Conservation (phyloP, 371 early-diverging fungal genomes). For the Blastocladiella emersonii region DNA sequence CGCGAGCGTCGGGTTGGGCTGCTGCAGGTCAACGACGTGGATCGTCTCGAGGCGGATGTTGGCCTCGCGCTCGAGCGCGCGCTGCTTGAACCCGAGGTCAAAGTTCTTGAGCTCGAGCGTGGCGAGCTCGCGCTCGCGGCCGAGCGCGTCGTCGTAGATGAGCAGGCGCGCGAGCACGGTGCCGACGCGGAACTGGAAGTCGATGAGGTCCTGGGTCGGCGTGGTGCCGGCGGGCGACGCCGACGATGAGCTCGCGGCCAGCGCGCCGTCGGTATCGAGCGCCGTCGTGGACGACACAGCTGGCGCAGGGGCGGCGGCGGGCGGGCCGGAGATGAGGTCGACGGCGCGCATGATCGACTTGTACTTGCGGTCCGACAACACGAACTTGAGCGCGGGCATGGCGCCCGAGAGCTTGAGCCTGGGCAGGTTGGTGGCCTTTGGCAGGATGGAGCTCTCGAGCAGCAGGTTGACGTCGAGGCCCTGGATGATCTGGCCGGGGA, state of each 20-base stretch:
- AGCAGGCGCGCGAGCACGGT: slow-evolving; percentile 35
- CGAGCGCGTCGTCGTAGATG: slow-evolving; percentile 6
- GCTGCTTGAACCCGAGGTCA: slow-evolving; percentile 45
- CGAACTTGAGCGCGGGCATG: slow-evolving; percentile 72
- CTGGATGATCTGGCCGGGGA: slow-evolving; percentile 63
- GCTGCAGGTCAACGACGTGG: slow-evolving; percentile 59
- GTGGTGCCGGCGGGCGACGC: slow-evolving; percentile 9
- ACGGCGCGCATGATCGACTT: slow-evolving; percentile 71
- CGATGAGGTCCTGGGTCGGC: slow-evolving; percentile 31
- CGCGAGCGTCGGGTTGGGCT: slow-evolving; percentile 1
- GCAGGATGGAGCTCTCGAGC: slow-evolving; percentile 72
- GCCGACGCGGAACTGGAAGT: slow-evolving; percentile 54
- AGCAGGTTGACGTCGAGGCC: slow-evolving; percentile 70
- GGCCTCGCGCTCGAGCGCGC: slow-evolving; percentile 32
- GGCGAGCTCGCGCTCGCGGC: slow-evolving; percentile 40
- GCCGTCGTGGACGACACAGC: too few relatives aligned
- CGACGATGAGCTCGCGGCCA: too few relatives aligned
- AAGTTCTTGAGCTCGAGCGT: slow-evolving; percentile 59
- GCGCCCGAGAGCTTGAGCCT: slow-evolving; percentile 65
- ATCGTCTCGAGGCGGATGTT: slow-evolving; percentile 56
- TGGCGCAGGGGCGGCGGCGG: background rate
- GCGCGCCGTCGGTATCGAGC: background rate
- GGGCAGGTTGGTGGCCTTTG: slow-evolving; percentile 56
- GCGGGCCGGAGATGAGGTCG: slow-evolving; percentile 26
- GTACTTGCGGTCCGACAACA: slow-evolving; percentile 89